Evolutionary conservation across 495 filamentous ascomycete genomes (phyloP).

Genomic region (Tuber magnatum): DNA sequence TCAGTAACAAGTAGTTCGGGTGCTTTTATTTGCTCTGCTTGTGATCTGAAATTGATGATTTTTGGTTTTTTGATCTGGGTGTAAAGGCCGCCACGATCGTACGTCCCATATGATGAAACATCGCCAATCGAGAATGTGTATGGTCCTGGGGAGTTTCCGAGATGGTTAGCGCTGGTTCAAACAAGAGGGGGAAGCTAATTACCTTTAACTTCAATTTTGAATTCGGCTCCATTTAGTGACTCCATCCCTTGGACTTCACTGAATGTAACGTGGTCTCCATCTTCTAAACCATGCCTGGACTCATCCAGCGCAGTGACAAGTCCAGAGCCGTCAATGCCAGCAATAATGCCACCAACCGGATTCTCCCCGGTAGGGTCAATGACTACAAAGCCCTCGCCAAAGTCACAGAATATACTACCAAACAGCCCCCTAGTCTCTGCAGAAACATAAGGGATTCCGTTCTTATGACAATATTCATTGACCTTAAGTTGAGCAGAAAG

Average conservation of each 20-base stretch:
- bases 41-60: slow-evolving; percentile 76
- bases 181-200: not conserved
- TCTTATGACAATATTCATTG: slow-evolving; percentile 85
- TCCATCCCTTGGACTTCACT: slow-evolving; percentile 92
- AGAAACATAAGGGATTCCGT: slow-evolving; percentile 81
- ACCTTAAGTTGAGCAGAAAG: slow-evolving; percentile 71
- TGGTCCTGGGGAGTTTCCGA: slow-evolving; percentile 48
- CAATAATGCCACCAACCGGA: slow-evolving; percentile 79
- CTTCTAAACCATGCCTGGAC: slow-evolving; percentile 87
- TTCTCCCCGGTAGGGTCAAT: slow-evolving; percentile 88
- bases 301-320: slow-evolving; percentile 93
- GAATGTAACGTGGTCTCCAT: slow-evolving; percentile 95
- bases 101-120: slow-evolving; percentile 75
- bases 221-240: slow-evolving; percentile 66
- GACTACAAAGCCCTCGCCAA: slow-evolving; percentile 83
- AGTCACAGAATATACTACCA: slow-evolving; percentile 94
- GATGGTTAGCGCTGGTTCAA: slow-evolving; percentile 1
- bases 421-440: slow-evolving; percentile 89
- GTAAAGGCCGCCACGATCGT: slow-evolving; percentile 79
- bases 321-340: slow-evolving; percentile 77
- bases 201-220: slow-evolving; percentile 85
- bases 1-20: slow-evolving; percentile 89
- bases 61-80: slow-evolving; percentile 98
- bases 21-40: slow-evolving; percentile 67
- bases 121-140: slow-evolving; percentile 97